A percentile compares a stretch with the other conserved stretches of the same genome.
These are phyloP conservation scores for Jaenimonas drosophilae DNA, from an alignment of 208 protist genomes.

Conservation along the genomic window DNA sequence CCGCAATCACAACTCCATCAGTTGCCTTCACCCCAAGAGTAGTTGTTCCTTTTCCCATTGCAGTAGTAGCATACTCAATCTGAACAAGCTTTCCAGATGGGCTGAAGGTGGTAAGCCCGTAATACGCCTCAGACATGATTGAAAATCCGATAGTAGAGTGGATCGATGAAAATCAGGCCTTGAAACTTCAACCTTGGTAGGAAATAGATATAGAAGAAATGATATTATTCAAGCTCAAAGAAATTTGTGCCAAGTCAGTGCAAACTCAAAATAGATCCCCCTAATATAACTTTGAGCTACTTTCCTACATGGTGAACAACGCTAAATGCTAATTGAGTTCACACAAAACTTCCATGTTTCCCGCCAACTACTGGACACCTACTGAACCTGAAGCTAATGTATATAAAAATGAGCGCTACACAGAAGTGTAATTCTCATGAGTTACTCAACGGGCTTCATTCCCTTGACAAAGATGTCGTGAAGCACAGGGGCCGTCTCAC, in stretches of 20 bases:
- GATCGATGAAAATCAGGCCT: neutral
- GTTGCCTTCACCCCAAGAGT: constrained; percentile 91
- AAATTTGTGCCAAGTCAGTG: no score
- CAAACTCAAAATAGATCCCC: no score
- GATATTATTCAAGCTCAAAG: no score
- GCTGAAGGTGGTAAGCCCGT: constrained; percentile 99
- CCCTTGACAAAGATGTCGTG: constrained; percentile 86
- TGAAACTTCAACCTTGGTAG: no score
- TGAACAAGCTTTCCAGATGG: constrained; percentile 99
- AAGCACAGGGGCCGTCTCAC: constrained; percentile 79
- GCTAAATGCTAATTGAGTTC: constrained; percentile 3
- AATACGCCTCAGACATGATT: constrained; percentile 94
- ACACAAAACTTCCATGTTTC: neutral
- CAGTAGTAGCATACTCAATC: constrained; percentile 99
- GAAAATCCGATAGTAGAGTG: no score
- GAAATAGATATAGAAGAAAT: neutral
- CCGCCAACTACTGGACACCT: no score
- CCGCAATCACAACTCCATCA: constrained; percentile 99
- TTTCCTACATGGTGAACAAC: no score
- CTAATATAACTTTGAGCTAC: no score
- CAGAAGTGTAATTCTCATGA: no score
- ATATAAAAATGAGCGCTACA: neutral
- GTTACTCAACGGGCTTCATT: constrained; percentile 69
- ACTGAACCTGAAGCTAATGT: no score
- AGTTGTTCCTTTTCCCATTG: constrained; percentile 90